These are phyloP conservation scores for Astraeus odoratus DNA, from an alignment of 768 basidiomycete species.

Conservation along the genomic window DNA sequence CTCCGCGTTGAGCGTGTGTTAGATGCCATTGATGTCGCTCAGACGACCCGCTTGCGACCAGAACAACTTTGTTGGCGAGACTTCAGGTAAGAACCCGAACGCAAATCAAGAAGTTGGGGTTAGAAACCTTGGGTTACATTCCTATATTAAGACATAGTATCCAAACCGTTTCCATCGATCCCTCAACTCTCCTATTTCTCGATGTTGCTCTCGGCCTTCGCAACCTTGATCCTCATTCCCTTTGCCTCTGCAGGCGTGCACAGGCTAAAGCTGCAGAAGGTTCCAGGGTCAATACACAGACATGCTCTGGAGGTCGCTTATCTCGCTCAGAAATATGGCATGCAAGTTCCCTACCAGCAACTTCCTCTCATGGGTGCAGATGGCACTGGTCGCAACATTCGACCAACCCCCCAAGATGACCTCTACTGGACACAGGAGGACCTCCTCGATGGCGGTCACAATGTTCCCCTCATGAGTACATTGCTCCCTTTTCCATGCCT, in stretches of 20 bases:
- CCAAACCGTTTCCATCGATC: constrained; percentile 17
- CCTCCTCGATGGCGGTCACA: constrained; percentile 65
- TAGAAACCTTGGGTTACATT: neutral
- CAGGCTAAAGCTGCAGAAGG: constrained; percentile 87
- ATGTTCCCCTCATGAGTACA: constrained; percentile 85
- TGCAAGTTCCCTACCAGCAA: constrained; percentile 35
- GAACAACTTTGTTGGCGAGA: neutral
- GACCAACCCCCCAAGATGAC: constrained; percentile 46
- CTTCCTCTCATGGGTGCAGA: constrained; percentile 68
- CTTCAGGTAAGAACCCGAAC: too few relatives aligned
- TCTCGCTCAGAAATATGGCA: constrained; percentile 91
- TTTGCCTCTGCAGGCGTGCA: constrained; percentile 53
- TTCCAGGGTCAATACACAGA: constrained; percentile 54
- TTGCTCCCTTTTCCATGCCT: constrained; percentile 10
- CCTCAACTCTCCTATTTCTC: constrained; percentile 12
- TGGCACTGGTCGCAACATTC: constrained; percentile 59
- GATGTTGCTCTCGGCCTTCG: constrained; percentile 39
- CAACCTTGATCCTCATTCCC: constrained; percentile 37
- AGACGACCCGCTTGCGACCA: neutral
- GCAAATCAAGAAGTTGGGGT: too few relatives aligned
- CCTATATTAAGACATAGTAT: neutral
- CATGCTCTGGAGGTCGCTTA: constrained; percentile 71
- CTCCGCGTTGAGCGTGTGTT: constrained; percentile 25
- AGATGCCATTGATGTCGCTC: constrained; percentile 19
- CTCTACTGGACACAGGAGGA: constrained; percentile 81